Base-by-base conservation (phyloP, 2,329 filamentous ascomycete genomes). In the Aspergillus japonicus region DNA sequence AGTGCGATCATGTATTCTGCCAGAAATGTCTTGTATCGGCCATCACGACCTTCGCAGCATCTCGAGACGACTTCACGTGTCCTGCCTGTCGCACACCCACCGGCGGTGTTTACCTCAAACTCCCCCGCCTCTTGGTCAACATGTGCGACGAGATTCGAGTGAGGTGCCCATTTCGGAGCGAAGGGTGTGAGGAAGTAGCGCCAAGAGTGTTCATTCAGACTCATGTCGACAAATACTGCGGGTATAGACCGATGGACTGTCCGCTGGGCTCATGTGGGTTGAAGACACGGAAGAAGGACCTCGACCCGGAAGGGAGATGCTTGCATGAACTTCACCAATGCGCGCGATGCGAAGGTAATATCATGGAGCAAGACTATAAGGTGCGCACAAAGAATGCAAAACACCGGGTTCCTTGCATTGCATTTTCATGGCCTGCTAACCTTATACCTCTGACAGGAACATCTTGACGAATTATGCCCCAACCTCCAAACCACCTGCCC, bases 1-100 rank as follows among this genome's bases (percentile, higher is more conserved):
- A 82, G 64, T 88, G 86, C 73, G 84, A 87, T 63, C 86, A 88
- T 74, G 83, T 84, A 63, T 88, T 88, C 75, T 88, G 86, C 73
- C 76, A 80, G 56, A 79, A 82, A 24, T 88, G 86, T 67, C 77
- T 88, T 60, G 79, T 78, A 54, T 75, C 78, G 49, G 79, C 79
- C 14, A 81, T 82, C 68, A 76, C 70, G 42, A 74, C 68, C 24
- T 72, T 73, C 56, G 65, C 62, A 50, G 58, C 67, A 59, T 65
- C 64, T 49, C 68, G 71, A 51, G 68, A 73, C 14, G 70, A 74
- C 31, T 78, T 77, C 63, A 78, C 76, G 35, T 88, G 85, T 73
- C 85, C 85, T 50, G 82, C 82, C 4, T 87, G 85, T 69, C 82
- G 85, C 44, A 78, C 79, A 47, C 76, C 79, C 47, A 72, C 77